Percentiles rank a stretch among this genome's conserved stretches.
Conservation (phyloP, 148 eudicot genomes). For the Rhododendron mucronatum region DNA sequence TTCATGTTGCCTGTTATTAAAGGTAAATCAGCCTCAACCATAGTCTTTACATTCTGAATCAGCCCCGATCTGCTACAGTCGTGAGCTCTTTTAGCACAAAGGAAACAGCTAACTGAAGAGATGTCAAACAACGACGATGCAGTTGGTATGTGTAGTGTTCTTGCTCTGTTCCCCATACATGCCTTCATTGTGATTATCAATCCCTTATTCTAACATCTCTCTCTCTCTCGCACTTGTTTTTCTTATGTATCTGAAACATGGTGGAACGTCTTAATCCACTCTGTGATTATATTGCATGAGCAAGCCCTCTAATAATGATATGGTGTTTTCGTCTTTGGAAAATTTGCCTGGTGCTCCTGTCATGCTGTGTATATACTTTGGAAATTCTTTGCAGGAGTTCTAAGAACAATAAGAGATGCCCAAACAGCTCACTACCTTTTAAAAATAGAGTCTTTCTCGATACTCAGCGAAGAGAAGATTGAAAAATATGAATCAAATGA, state of each 20-base stretch:
- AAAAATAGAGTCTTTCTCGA: slow-evolving; percentile 6
- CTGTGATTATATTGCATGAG: background rate
- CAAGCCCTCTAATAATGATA: background rate
- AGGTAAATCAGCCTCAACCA: background rate
- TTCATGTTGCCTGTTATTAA: background rate
- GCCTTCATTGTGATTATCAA: background rate
- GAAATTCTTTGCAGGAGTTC: background rate
- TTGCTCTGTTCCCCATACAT: background rate
- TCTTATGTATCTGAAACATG: background rate
- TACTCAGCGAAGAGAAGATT: background rate
- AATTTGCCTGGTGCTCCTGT: background rate
- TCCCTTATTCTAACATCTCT: background rate
- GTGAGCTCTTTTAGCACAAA: background rate
- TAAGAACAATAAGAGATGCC: slow-evolving; percentile 5
- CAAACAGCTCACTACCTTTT: slow-evolving; percentile 5
- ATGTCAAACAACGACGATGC: background rate
- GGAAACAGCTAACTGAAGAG: background rate
- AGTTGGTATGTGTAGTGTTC: background rate
- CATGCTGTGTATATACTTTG: background rate
- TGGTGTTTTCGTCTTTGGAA: background rate
- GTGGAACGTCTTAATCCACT: background rate
- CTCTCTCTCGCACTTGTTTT: background rate
- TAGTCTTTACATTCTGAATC: background rate
- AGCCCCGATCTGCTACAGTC: background rate
- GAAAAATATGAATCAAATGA: slow-evolving; percentile 7